A percentile compares a stretch with the other conserved stretches of the same genome.
Evolutionary conservation across 352 stramenopile genomes (phyloP).

Genomic region (Plasmopara viticola): DNA sequence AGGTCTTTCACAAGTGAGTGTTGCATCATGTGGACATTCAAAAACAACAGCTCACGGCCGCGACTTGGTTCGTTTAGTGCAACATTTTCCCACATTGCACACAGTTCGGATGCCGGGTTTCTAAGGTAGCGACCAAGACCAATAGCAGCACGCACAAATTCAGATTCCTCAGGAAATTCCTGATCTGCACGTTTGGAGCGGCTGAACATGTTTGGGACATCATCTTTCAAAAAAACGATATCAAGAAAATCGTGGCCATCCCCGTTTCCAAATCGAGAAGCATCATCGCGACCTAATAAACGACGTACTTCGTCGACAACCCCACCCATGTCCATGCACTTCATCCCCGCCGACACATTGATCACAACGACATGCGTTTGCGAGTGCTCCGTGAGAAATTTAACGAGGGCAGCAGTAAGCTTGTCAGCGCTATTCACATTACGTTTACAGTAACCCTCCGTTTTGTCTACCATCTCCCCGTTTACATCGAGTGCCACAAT

Average conservation of each 20-base stretch:
- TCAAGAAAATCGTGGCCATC: slow-evolving; percentile 83
- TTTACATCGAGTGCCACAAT: slow-evolving; percentile 84
- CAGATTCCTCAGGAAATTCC: slow-evolving; percentile 81
- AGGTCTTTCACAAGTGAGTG: slow-evolving; percentile 82
- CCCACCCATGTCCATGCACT: slow-evolving; percentile 87
- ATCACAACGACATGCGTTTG: slow-evolving; percentile 82
- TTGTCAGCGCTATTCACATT: slow-evolving; percentile 69
- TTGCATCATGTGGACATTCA: slow-evolving; percentile 85
- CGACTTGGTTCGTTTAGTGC: slow-evolving; percentile 70
- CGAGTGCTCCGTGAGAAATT: slow-evolving; percentile 79
- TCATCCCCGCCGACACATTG: slow-evolving; percentile 85
- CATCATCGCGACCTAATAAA: slow-evolving; percentile 64
- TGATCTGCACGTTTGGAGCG: slow-evolving; percentile 75
- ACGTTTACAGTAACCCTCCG: slow-evolving; percentile 73
- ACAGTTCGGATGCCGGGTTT: slow-evolving; percentile 80
- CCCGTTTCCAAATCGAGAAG: slow-evolving; percentile 59
- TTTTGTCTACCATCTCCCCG: slow-evolving; percentile 83
- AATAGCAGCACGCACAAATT: slow-evolving; percentile 72
- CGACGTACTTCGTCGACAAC: slow-evolving; percentile 78
- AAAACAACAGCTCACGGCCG: slow-evolving; percentile 73
- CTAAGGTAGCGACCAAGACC: slow-evolving; percentile 74
- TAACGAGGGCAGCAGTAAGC: slow-evolving; percentile 68
- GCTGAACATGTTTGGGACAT: slow-evolving; percentile 85
- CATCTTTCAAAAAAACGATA: slow-evolving; percentile 85
- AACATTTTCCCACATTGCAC: slow-evolving; percentile 83